Evolutionary conservation across 2,329 filamentous ascomycete species (phyloP).

Genomic region (Aspergillus glaucus): DNA sequence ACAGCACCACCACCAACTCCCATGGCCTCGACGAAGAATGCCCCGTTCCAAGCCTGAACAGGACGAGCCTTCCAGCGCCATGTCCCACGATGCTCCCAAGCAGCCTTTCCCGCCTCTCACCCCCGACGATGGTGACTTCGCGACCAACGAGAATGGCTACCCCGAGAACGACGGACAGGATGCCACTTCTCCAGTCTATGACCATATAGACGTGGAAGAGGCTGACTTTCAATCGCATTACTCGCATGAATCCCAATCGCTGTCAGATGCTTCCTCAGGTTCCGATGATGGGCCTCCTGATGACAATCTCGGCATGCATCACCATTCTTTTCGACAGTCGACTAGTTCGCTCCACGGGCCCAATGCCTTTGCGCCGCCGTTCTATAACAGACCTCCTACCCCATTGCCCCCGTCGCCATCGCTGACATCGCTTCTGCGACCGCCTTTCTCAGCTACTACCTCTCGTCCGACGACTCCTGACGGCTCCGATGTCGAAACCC

Average conservation of each 20-base stretch:
- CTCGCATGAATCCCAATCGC: conserved; percentile 32
- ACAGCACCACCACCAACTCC: not conserved
- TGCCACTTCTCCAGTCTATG: conserved; percentile 22
- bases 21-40: not conserved
- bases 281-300: conserved; percentile 25
- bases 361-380: conserved; percentile 66
- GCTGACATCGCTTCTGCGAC: conserved; percentile 80
- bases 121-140: conserved; percentile 15
- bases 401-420: conserved; percentile 89
- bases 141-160: conserved; percentile 10
- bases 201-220: conserved; percentile 29
- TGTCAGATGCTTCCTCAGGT: conserved; percentile 29
- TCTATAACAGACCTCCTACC: conserved; percentile 95
- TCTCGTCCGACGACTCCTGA: conserved; percentile 92
- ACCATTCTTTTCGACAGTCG: conserved; percentile 36
- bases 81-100: conserved; percentile 11
- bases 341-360: conserved; percentile 36
- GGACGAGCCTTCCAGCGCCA: not conserved
- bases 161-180: conserved; percentile 23
- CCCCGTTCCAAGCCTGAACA: not conserved
- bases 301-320: conserved; percentile 23
- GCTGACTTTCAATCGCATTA: conserved; percentile 43
- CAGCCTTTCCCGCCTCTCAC: conserved; percentile 29
- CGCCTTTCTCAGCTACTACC: conserved; percentile 58
- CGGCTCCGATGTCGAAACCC: conserved; percentile 74